phyloP scores from a whole-genome alignment of 768 basidiomycete species.

The Russula dissimulans region DNA sequence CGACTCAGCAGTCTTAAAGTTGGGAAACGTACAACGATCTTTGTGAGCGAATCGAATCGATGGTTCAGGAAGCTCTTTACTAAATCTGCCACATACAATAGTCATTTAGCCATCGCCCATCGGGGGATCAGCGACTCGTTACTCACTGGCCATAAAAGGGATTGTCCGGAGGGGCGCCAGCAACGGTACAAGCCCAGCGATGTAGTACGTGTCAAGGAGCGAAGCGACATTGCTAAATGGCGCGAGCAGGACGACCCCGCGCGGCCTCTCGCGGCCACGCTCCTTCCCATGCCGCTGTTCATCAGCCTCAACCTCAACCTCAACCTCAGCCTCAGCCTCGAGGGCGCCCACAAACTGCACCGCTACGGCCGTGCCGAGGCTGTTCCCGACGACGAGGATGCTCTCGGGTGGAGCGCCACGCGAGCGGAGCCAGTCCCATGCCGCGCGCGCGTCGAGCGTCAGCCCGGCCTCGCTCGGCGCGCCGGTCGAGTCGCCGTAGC shows the following conservation, averaged over 20 bases:
- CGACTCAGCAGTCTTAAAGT: too few species aligned
- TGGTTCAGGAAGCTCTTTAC: conserved; percentile 46
- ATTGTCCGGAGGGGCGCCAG: conserved; percentile 59
- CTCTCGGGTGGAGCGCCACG: conserved; percentile 48
- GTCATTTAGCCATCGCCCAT: background rate
- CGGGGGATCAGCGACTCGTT: conserved; percentile 25
- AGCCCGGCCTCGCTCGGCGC: conserved; percentile 70
- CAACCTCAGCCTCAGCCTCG: conserved; percentile 25
- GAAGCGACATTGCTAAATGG: conserved; percentile 31
- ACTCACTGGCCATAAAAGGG: conserved; percentile 55
- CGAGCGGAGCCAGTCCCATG: conserved; percentile 66
- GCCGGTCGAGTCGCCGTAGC: conserved; percentile 82
- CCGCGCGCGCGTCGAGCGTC: conserved; percentile 60
- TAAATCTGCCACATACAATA: conserved; percentile 32
- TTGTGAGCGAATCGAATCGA: conserved; percentile 53
- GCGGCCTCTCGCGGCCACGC: conserved; percentile 24
- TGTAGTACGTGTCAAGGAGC: conserved; percentile 56
- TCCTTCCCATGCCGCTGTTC: background rate
- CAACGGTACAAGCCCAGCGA: conserved; percentile 61
- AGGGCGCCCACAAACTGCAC: conserved; percentile 34
- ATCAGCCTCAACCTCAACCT: background rate
- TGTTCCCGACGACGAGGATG: conserved; percentile 76
- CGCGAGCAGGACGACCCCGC: conserved; percentile 35
- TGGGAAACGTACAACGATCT: conserved; percentile 42
- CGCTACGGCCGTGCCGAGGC: conserved; percentile 77